phyloP scores from a whole-genome alignment of 768 basidiomycete genomes.

The Termitomyces heimii region DNA sequence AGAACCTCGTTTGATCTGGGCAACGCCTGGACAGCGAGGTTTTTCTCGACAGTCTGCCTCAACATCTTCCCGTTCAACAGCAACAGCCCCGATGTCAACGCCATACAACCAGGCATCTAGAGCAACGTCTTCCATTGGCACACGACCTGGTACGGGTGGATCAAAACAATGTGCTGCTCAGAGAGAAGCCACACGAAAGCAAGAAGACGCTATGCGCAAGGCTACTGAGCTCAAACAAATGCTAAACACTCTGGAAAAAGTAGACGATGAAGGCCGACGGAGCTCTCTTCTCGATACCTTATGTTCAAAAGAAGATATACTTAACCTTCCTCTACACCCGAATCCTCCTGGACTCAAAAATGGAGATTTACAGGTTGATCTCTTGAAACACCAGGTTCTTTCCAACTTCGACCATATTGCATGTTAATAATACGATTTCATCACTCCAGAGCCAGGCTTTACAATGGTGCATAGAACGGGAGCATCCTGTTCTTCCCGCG shows the following conservation, averaged over 20 bases:
- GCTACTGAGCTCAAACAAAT: constrained; percentile 65
- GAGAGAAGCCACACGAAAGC: constrained; percentile 41
- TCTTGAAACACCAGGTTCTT: constrained; percentile 77
- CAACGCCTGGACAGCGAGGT: constrained; percentile 62
- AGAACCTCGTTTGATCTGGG: constrained; percentile 68
- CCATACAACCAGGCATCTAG: constrained; percentile 4
- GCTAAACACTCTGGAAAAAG: constrained; percentile 63
- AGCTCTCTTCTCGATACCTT: constrained; percentile 65
- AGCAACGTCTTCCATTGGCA: constrained; percentile 12
- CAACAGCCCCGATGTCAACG: background rate
- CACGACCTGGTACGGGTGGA: constrained; percentile 10
- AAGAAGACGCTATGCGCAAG: constrained; percentile 48
- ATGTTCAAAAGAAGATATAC: constrained; percentile 62
- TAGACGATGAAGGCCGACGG: constrained; percentile 72
- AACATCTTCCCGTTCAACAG: constrained; percentile 10
- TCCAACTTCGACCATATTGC: background rate
- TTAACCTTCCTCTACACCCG: constrained; percentile 64
- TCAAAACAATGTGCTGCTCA: constrained; percentile 28
- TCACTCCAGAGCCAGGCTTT: constrained; percentile 65
- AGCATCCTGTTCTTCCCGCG: constrained; percentile 72
- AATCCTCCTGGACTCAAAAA: constrained; percentile 64
- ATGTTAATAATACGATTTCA: background rate
- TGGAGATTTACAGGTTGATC: constrained; percentile 63
- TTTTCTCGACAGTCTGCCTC: constrained; percentile 27
- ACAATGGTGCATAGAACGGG: constrained; percentile 79